A percentile compares a stretch with the other conserved stretches of the same genome.
Evolutionary conservation across 495 filamentous ascomycete genomes (phyloP).

Genomic region (Tuber umbilicatum): DNA sequence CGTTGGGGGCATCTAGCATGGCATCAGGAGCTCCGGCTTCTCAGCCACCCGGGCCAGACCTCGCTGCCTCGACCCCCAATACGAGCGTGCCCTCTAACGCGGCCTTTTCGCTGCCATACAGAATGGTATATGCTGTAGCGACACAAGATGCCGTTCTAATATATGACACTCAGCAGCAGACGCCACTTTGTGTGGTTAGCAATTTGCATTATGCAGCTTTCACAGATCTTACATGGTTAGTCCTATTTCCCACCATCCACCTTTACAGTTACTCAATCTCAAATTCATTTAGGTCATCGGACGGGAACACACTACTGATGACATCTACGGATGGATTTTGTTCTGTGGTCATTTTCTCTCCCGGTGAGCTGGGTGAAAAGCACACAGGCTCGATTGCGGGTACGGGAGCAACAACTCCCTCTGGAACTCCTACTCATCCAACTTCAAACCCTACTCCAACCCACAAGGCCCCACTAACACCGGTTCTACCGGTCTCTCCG

Average conservation of each 20-base stretch:
- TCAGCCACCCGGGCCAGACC: conserved; percentile 44
- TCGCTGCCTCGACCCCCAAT: conserved; percentile 51
- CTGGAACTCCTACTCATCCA: conserved; percentile 57
- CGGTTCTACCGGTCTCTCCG: conserved; percentile 52
- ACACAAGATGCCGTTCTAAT: conserved; percentile 94
- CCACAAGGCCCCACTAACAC: conserved; percentile 49
- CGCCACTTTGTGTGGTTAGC: conserved; percentile 84
- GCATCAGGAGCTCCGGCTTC: conserved; percentile 53
- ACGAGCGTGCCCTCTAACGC: conserved; percentile 52
- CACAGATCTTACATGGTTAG: conserved; percentile 90
- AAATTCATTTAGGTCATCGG: conserved; percentile 65
- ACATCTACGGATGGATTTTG: conserved; percentile 97
- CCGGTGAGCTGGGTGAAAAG: conserved; percentile 79
- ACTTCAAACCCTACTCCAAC: conserved; percentile 58
- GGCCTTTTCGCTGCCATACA: conserved; percentile 80
- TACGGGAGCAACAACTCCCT: conserved; percentile 42
- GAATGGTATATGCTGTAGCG: conserved; percentile 92
- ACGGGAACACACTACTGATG: conserved; percentile 87
- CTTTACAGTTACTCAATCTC: conserved; percentile 34
- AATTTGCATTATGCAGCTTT: conserved; percentile 97
- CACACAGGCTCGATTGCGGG: conserved; percentile 59
- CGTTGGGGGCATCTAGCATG: conserved; percentile 68
- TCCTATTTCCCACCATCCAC: conserved; percentile 12
- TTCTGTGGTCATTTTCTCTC: conserved; percentile 75
- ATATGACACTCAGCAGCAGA: conserved; percentile 95